Conservation (phyloP, 805 yeast genomes). For the Nakazawaea peltata region DNA sequence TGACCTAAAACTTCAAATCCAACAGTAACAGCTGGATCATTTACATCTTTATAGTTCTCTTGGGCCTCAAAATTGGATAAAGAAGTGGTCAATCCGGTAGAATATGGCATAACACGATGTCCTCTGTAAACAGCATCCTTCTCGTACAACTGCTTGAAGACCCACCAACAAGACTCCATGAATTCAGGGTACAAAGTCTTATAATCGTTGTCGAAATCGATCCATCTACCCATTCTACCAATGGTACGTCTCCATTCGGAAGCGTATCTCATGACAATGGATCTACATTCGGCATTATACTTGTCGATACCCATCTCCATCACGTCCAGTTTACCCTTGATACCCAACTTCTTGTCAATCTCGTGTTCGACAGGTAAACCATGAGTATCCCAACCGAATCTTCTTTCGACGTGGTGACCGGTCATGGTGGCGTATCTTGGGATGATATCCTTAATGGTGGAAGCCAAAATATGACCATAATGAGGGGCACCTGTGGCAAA, state of each 20-base stretch:
- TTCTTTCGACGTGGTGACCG: conserved; percentile 91
- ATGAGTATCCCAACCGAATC: conserved; percentile 99
- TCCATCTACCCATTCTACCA: conserved; percentile 97
- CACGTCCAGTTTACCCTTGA: conserved; percentile 90
- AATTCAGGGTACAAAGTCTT: conserved; percentile 92
- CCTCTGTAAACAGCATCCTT: conserved; percentile 93
- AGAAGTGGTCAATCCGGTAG: conserved; percentile 96
- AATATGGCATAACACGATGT: conserved; percentile 96
- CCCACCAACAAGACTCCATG: conserved; percentile 99
- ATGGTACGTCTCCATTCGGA: conserved; percentile 91
- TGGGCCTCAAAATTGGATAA: conserved; percentile 97
- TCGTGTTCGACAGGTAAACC: conserved; percentile 98
- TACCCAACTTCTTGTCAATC: conserved; percentile 94
- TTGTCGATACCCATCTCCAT: conserved; percentile 89
- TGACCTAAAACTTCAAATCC: conserved; percentile 79
- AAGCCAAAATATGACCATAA: conserved; percentile 94
- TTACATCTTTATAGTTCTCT: conserved; percentile 94
- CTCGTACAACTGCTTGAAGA: conserved; percentile 77
- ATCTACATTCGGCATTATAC: conserved; percentile 90
- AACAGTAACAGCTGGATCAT: conserved; percentile 92
- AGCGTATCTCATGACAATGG: conserved; percentile 96
- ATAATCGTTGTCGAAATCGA: conserved; percentile 97
- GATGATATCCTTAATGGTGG: conserved; percentile 94
- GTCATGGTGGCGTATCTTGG: conserved; percentile 98
- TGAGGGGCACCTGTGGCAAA: conserved; percentile 99